Conservation (phyloP, 805 yeast species). For the Kockiozyma suomiensis region DNA sequence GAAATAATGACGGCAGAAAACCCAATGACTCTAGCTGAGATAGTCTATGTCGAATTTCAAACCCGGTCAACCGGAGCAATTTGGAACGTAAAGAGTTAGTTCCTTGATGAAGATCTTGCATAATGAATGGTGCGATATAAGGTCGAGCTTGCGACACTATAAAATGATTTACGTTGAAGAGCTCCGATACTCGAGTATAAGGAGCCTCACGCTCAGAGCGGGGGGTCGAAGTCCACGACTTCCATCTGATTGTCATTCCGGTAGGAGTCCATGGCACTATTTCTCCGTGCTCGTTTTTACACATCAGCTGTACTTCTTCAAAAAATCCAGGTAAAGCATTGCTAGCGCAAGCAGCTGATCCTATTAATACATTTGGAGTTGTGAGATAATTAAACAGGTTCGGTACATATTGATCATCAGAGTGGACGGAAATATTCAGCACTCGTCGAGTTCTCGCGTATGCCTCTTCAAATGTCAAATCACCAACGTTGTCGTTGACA, state of each 20-base stretch:
- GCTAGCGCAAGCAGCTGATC: slow-evolving; percentile 85
- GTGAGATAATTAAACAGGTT: slow-evolving; percentile 79
- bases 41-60: slow-evolving; percentile 84
- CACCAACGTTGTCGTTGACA: slow-evolving; percentile 74
- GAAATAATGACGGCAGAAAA: slow-evolving; percentile 65
- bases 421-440: slow-evolving; percentile 82
- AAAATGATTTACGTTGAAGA: slow-evolving; percentile 93
- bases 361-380: slow-evolving; percentile 85
- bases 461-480: slow-evolving; percentile 92
- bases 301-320: slow-evolving; percentile 61
- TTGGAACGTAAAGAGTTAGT: slow-evolving; percentile 45
- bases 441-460: slow-evolving; percentile 75
- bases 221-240: slow-evolving; percentile 40
- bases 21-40: slow-evolving; percentile 80
- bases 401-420: slow-evolving; percentile 59
- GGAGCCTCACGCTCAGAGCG: slow-evolving; percentile 55
- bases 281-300: slow-evolving; percentile 57
- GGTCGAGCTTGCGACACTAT: slow-evolving; percentile 91
- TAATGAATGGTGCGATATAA: slow-evolving; percentile 84
- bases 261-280: slow-evolving; percentile 41
- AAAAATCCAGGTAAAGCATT: slow-evolving; percentile 63
- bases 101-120: slow-evolving; percentile 76
- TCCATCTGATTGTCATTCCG: slow-evolving; percentile 23
- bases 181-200: slow-evolving; percentile 83
- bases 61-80: slow-evolving; percentile 59